Base-by-base conservation (phyloP, 495 filamentous ascomycete genomes). In the Penicillium chermesinum region DNA sequence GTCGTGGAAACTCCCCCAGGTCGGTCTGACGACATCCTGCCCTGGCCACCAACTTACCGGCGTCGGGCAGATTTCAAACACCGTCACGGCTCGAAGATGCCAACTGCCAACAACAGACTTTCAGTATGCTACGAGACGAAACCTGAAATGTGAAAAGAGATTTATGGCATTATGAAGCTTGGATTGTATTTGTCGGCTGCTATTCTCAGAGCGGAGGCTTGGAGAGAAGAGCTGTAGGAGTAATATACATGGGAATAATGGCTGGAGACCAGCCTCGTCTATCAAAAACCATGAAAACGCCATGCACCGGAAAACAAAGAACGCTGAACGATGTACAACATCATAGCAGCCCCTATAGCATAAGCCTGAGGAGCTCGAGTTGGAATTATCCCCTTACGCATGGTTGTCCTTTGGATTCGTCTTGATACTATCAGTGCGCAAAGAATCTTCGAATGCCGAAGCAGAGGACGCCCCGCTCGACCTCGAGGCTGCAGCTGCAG, bases 161-260 rank as follows among this genome's bases (percentile, higher is more conserved):
- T n/a, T n/a, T n/a, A n/a, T n/a, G n/a, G n/a, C n/a, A n/a, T n/a
- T n/a, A n/a, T n/a, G n/a, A n/a, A 18, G 9, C 17, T 33, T 33
- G 14, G n/a, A 38, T 38, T 40, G 35, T 25, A 42, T 16, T 22
- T 6, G 14, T 36, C 34, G 16, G 16, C 27, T 18, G 30, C 32
- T 37, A 38, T 39, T 21, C 47, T 46, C 45, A 25, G 48, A 60
- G 50, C 40, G 54, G 48, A 46, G 50, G 45, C 43, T 54, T 49
- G 46, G 48, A 57, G 57, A 17, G 47, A 51, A 46, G 49, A 50
- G 25, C 38, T 14, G 9, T 35, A 42, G 47, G n/a, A n/a, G 36
- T 20, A 36, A 8, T 36, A 44, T 55, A 59, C 18, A 52, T 25
- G 38, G 16, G 6, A 32, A 14, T 37, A 30, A 35, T 34, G 21